Conservation (phyloP, 352 stramenopile species). For the Labyrinthula sp. region DNA sequence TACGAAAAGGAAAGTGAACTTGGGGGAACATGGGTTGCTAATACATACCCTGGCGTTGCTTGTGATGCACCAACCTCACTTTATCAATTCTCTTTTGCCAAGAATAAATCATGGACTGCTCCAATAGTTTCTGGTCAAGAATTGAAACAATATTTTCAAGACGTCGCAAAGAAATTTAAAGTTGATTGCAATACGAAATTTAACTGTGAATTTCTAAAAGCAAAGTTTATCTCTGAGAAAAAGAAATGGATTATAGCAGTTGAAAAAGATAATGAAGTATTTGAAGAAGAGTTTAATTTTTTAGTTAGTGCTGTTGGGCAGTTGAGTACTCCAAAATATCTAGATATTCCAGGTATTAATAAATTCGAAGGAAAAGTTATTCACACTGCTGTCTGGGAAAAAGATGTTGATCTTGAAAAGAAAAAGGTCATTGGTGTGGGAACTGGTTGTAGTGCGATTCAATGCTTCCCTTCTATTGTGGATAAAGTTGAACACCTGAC, state of each 20-base stretch:
- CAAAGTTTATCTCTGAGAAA: conserved; percentile 2
- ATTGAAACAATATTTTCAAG: conserved; percentile 8
- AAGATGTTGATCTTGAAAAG: conserved; percentile 16
- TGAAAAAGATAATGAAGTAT: not conserved
- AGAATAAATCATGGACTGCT: conserved; percentile 19
- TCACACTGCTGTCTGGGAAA: conserved; percentile 19
- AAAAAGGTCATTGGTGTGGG: conserved; percentile 23
- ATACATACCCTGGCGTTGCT: conserved; percentile 17
- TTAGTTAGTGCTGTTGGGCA: conserved; percentile 19
- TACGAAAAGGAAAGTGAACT: conserved; percentile 17
- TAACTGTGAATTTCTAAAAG: conserved; percentile 3
- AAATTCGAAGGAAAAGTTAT: conserved; percentile 17
- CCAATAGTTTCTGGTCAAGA: conserved; percentile 15
- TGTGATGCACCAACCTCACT: conserved; percentile 27
- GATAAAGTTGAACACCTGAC: conserved; percentile 4
- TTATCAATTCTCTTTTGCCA: conserved; percentile 23
- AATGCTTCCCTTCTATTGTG: conserved; percentile 7
- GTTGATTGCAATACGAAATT: conserved; percentile 4
- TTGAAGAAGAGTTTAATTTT: conserved; percentile 8
- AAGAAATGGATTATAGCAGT: conserved; percentile 1
- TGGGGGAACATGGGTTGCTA: conserved; percentile 27
- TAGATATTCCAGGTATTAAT: conserved; percentile 15
- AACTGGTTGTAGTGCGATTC: conserved; percentile 19
- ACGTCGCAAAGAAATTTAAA: conserved; percentile 21
- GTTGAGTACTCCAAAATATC: conserved; percentile 8